These are phyloP conservation scores for Wickerhamiella brachini DNA, from an alignment of 805 yeast genomes.

Conservation along the genomic window DNA sequence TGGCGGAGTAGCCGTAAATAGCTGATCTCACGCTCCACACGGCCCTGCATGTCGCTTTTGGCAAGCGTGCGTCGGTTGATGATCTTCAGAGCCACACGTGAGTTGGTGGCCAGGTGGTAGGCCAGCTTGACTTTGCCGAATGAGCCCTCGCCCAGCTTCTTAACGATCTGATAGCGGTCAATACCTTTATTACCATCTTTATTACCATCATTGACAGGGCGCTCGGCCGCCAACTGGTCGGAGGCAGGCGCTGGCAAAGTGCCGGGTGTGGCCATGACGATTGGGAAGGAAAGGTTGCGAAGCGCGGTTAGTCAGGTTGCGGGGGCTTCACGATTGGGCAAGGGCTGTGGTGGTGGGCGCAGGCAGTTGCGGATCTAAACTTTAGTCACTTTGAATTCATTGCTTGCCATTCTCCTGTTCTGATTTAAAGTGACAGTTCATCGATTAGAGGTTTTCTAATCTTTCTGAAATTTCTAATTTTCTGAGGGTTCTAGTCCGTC, in stretches of 20 bases:
- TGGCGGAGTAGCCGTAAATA: slow-evolving; percentile 79
- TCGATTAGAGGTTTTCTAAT: too few species aligned
- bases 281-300: background rate
- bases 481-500: too few species aligned
- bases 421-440: too few species aligned
- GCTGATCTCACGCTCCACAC: slow-evolving; percentile 88
- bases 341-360: too few species aligned
- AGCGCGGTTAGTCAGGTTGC: background rate
- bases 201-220: background rate
- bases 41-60: slow-evolving; percentile 92
- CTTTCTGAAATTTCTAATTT: too few species aligned
- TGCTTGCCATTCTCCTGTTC: too few species aligned
- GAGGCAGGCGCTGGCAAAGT: slow-evolving; percentile 3
- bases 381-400: too few species aligned
- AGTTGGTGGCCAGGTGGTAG: slow-evolving; percentile 80
- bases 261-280: background rate
- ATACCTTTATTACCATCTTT: slow-evolving; percentile 32
- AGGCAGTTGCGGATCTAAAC: too few species aligned
- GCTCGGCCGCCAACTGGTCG: too few species aligned
- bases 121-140: slow-evolving; percentile 93
- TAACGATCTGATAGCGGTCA: slow-evolving; percentile 86
- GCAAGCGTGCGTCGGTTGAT: slow-evolving; percentile 86
- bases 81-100: slow-evolving; percentile 82
- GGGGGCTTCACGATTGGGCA: background rate
- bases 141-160: slow-evolving; percentile 91